Evolutionary conservation across 2,329 filamentous ascomycete genomes (phyloP), one percentile per base, ranked within the genome.

Genomic region (Falciphora oryzae): DNA sequence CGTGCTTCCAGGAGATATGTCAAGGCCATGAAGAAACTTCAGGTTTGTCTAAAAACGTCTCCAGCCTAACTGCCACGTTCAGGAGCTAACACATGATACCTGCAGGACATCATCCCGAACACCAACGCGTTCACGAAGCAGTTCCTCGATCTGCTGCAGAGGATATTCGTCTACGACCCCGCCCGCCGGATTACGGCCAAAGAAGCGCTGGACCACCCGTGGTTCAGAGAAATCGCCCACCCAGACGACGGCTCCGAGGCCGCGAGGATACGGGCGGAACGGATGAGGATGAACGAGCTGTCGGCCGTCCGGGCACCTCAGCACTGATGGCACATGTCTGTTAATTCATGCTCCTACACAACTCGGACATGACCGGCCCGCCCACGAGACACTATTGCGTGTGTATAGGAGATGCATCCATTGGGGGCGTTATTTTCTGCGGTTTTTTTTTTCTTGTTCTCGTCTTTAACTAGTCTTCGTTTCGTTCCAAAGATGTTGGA

Each of bases 121-220:
- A 85, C 78, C 68, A 87, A 77, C 66, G 78, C 78, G 16, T 90
- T 89, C 74, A 77, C 87, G 65, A 80, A 80, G 66, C 83, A 85
- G 67, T 89, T 90, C 70, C 75, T 89, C 61, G 86, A 89, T 72
- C 78, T 90, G 13, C 75, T 90, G 10, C 80, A 81, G 69, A 88
- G 84, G 73, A 89, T 90, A 61, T 90, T 90, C 69, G 82, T 89
- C 38, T 90, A 90, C 72, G 87, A 90, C 65, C 86, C 87, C 14
- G 76, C 78, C 6, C 82, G 86, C 65, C 84, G 87, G 59, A 89
- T 90, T 67, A 89, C 86, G 4, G 87, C 87, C 28, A 86, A 88
- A 68, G 78, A 89, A 70, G 87, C 87, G 2, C 75, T 90, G 58
- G 82, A 87, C 64, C 87, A 90, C 67, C 84, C 85, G 3, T 90